Percentiles rank a stretch among this genome's conserved stretches.
Conservation (phyloP, 495 filamentous ascomycete genomes). For the Trichocladium antarcticum region DNA sequence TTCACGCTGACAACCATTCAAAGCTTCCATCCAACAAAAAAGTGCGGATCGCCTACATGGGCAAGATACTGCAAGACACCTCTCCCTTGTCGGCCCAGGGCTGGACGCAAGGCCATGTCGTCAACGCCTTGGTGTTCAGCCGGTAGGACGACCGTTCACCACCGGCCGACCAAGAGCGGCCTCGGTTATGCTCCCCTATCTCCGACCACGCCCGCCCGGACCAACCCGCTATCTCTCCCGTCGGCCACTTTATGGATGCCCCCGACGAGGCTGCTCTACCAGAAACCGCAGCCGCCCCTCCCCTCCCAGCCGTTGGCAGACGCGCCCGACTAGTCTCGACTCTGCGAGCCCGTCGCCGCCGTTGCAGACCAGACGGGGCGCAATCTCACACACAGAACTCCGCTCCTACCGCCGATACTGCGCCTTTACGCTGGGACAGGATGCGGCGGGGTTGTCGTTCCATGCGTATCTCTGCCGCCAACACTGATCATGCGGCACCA, state of each 20-base stretch:
- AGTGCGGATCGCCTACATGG: constrained; percentile 66
- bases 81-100: constrained; percentile 53
- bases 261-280: neutral
- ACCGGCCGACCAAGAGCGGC: neutral
- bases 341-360: neutral
- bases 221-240: neutral
- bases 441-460: neutral
- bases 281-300: neutral
- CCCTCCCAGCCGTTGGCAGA: neutral
- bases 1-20: constrained; percentile 9
- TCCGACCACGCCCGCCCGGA: neutral
- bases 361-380: neutral
- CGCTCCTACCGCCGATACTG: neutral
- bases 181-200: neutral
- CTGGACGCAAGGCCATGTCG: constrained; percentile 63
- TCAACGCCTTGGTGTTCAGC: constrained; percentile 69
- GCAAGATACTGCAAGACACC: constrained; percentile 62
- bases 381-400: neutral
- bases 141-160: constrained; percentile 24
- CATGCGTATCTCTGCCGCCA: neutral
- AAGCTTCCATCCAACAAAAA: constrained; percentile 43
- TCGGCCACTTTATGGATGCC: neutral
- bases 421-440: neutral
- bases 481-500: neutral
- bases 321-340: neutral